Percentiles rank a stretch among this genome's conserved stretches.
Conservation (phyloP, 2,329 filamentous ascomycete species). For the Coniochaeta sp. region DNA sequence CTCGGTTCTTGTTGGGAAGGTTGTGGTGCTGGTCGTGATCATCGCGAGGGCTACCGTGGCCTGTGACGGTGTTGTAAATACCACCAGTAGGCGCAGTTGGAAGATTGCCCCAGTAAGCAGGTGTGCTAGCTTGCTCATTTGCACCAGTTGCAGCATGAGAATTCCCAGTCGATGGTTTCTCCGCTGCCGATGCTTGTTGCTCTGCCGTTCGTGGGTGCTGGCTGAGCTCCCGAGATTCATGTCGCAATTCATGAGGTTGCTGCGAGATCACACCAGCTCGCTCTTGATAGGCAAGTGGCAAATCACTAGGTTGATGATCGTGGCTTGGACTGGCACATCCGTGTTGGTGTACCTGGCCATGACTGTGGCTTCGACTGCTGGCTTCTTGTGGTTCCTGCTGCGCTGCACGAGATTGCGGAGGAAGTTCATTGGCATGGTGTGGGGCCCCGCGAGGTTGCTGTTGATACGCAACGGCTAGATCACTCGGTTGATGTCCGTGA, state of each 20-base stretch:
- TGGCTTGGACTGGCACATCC: background rate
- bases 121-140: background rate
- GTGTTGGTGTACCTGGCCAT: background rate
- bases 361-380: background rate
- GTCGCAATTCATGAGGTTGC: background rate
- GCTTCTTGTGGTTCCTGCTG: background rate
- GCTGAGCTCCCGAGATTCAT: background rate
- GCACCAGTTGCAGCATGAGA: background rate
- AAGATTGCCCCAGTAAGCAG: conserved; percentile 13
- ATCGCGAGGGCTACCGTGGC: conserved; percentile 12
- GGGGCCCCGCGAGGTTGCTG: background rate
- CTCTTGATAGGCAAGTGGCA: background rate
- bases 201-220: background rate
- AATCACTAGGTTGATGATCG: background rate
- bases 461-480: background rate
- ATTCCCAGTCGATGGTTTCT: background rate
- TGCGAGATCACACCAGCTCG: background rate
- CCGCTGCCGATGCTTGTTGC: background rate
- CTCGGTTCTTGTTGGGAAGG: conserved; percentile 2
- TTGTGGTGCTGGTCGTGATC: conserved; percentile 13
- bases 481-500: background rate
- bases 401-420: background rate
- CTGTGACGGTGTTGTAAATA: conserved; percentile 14
- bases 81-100: conserved; percentile 11
- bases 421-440: background rate